A percentile compares a stretch with the other conserved stretches of the same genome.
phyloP scores from a whole-genome alignment of 2,329 filamentous ascomycete species.

The Sarocladiaceae sp. region DNA sequence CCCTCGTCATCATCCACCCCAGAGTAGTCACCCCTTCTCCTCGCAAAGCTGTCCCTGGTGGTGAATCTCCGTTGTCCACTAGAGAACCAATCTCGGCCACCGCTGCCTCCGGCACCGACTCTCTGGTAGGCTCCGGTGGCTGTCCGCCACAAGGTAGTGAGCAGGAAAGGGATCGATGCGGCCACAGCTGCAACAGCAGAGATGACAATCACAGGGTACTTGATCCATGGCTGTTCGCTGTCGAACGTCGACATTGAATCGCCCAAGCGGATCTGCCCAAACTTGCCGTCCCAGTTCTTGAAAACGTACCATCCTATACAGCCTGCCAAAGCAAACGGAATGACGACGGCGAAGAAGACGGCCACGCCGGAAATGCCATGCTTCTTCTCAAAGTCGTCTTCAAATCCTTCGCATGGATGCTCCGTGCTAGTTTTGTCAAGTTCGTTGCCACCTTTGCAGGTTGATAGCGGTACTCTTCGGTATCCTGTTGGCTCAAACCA shows the following conservation, averaged over 20 bases:
- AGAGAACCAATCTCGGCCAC: slow-evolving; percentile 46
- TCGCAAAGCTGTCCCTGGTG: slow-evolving; percentile 82
- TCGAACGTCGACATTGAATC: slow-evolving; percentile 58
- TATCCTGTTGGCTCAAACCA: slow-evolving; percentile 87
- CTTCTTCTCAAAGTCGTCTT: slow-evolving; percentile 73
- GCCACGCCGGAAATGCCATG: slow-evolving; percentile 66
- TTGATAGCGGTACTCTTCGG: slow-evolving; percentile 83
- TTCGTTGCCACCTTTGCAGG: slow-evolving; percentile 72
- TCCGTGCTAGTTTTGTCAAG: slow-evolving; percentile 60
- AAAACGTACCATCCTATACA: slow-evolving; percentile 81
- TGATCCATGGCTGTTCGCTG: slow-evolving; percentile 71
- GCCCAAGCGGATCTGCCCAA: slow-evolving; percentile 87
- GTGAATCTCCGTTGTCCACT: slow-evolving; percentile 70
- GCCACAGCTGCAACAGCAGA: slow-evolving; percentile 59
- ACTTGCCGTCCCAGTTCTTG: slow-evolving; percentile 80
- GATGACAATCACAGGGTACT: slow-evolving; percentile 73
- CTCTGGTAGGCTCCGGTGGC: slow-evolving; percentile 47
- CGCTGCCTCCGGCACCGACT: slow-evolving; percentile 29
- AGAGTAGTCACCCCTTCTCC: slow-evolving; percentile 81
- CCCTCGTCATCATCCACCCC: slow-evolving; percentile 91
- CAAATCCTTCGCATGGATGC: slow-evolving; percentile 67
- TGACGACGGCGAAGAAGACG: slow-evolving; percentile 79
- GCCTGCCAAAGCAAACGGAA: slow-evolving; percentile 68
- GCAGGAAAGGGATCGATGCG: slow-evolving; percentile 65
- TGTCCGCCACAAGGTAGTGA: slow-evolving; percentile 68